phyloP scores from a whole-genome alignment of 2,329 filamentous ascomycete genomes.

The Microcyclospora pomicola region DNA sequence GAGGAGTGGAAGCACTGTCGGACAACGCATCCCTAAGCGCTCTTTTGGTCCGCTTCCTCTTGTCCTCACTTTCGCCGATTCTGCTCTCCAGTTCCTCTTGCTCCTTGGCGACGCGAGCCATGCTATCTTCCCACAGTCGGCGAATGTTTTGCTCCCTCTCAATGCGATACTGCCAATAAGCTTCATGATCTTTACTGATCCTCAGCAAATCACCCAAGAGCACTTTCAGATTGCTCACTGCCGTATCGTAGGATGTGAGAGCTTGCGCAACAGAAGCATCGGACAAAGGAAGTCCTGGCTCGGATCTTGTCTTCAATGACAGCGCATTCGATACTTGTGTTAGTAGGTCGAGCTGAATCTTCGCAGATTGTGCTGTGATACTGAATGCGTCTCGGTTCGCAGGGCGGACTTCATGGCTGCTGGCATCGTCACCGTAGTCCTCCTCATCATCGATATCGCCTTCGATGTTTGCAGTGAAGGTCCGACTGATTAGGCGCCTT shows the following conservation, averaged over 20 bases:
- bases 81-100: slow-evolving; percentile 82
- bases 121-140: slow-evolving; percentile 97
- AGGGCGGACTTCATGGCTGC: slow-evolving; percentile 57
- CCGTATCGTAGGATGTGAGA: slow-evolving; percentile 72
- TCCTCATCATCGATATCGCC: slow-evolving; percentile 53
- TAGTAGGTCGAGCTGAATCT: slow-evolving; percentile 81
- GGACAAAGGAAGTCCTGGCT: slow-evolving; percentile 58
- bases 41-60: slow-evolving; percentile 76
- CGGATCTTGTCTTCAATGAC: slow-evolving; percentile 53
- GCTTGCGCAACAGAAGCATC: slow-evolving; percentile 67
- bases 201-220: slow-evolving; percentile 77
- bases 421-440: slow-evolving; percentile 67
- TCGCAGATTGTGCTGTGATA: slow-evolving; percentile 91
- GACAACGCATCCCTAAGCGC: slow-evolving; percentile 77
- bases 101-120: slow-evolving; percentile 90
- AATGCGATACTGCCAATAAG: slow-evolving; percentile 91
- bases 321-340: slow-evolving; percentile 74
- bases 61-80: slow-evolving; percentile 80
- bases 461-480: slow-evolving; percentile 36
- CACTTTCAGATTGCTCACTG: slow-evolving; percentile 73
- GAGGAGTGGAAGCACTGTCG: slow-evolving; percentile 16
- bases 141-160: slow-evolving; percentile 85
- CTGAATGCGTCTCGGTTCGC: slow-evolving; percentile 87
- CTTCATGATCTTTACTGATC: slow-evolving; percentile 85
- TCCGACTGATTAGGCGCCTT: slow-evolving; percentile 29